These are phyloP conservation scores for Crithidia thermophila DNA, from an alignment of 208 protist genomes.

Conservation along the genomic window DNA sequence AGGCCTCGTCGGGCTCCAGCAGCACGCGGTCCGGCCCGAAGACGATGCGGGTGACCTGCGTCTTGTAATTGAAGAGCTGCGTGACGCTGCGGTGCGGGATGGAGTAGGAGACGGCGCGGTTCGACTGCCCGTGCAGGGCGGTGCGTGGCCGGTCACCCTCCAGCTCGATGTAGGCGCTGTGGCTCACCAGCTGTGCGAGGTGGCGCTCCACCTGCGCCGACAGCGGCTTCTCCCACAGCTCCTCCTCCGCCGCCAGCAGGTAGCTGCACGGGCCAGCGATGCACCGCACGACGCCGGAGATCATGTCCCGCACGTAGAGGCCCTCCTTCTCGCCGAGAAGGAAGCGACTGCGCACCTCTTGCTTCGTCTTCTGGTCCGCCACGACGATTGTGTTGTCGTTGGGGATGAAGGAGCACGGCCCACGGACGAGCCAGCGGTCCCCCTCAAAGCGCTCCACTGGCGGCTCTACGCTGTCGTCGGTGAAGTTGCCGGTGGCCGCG, in stretches of 20 bases:
- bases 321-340: constrained; percentile 73
- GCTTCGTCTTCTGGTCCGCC: constrained; percentile 33
- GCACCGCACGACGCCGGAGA: constrained; percentile 69
- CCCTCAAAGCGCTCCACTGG: constrained; percentile 61
- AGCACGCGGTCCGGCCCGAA: constrained; percentile 84
- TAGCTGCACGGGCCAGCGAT: constrained; percentile 73
- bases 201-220: constrained; percentile 53
- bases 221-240: constrained; percentile 85
- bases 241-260: constrained; percentile 79
- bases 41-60: constrained; percentile 79
- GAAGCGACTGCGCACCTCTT: constrained; percentile 50
- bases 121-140: constrained; percentile 26
- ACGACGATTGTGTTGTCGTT: constrained; percentile 43
- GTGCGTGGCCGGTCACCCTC: constrained; percentile 3
- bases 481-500: constrained; percentile 65
- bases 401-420: constrained; percentile 85
- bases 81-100: constrained; percentile 94
- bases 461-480: constrained; percentile 29
- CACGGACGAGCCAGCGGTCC: constrained; percentile 91
- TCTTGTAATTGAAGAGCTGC: constrained; percentile 96
- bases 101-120: constrained; percentile 90
- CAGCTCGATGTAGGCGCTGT: constrained; percentile 50
- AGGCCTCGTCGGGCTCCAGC: constrained; percentile 85
- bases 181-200: constrained; percentile 38
- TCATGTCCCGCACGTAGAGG: constrained; percentile 80